Conservation (phyloP, 306 rosid genomes). For the Cicer chorassanicum region DNA sequence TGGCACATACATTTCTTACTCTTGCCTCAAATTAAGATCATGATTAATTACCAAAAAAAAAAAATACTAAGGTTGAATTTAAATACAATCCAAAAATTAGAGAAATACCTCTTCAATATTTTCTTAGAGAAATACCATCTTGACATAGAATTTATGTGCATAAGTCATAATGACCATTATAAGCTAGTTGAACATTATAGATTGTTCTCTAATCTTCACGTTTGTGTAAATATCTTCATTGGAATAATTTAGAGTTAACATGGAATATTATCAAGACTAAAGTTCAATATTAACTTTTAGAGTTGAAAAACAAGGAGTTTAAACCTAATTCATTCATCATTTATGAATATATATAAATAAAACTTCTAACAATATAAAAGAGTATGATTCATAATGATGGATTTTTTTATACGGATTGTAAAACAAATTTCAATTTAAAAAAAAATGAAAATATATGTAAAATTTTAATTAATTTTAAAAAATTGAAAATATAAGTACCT, state of each 20-base stretch:
- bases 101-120: no score
- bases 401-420: not conserved
- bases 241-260: not conserved
- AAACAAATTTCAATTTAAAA: not conserved
- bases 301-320: not conserved
- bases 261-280: not conserved
- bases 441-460: not conserved
- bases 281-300: not conserved
- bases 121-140: no score
- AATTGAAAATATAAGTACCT: slow-evolving; percentile 50
- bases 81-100: no score
- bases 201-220: not conserved
- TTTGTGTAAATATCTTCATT: not conserved
- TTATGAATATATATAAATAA: no score
- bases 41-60: no score
- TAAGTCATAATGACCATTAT: no score
- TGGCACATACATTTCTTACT: no score
- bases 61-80: no score
- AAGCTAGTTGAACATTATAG: not conserved
- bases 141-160: no score
- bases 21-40: no score
- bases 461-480: not conserved
- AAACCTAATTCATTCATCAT: not conserved
- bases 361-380: not conserved
- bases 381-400: not conserved